Conservation (phyloP, 148 eudicot species). For the Vaccinium corymbosum region DNA sequence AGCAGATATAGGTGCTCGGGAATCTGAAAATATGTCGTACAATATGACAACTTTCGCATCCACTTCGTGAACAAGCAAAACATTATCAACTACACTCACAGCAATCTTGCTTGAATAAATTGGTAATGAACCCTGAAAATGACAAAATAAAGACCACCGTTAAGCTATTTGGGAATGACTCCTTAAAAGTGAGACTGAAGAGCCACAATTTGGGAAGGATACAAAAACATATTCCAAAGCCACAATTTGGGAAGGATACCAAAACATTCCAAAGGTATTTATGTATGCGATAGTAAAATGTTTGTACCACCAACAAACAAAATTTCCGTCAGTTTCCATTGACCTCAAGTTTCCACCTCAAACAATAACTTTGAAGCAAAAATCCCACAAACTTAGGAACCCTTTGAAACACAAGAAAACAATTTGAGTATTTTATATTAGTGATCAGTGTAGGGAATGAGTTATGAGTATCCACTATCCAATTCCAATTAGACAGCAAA, state of each 20-base stretch:
- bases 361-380: neutral
- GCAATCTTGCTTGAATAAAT: constrained; percentile 82
- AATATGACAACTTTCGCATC: constrained; percentile 95
- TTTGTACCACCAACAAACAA: neutral
- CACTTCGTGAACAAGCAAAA: constrained; percentile 94
- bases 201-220: neutral
- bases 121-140: constrained; percentile 86
- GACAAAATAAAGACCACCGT: neutral
- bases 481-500: neutral
- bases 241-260: too few relatives aligned
- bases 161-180: neutral
- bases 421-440: neutral
- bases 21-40: constrained; percentile 84
- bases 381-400: neutral
- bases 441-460: neutral
- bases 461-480: neutral
- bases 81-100: constrained; percentile 89
- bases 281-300: neutral
- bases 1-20: constrained; percentile 91
- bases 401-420: neutral
- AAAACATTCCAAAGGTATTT: too few relatives aligned
- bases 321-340: neutral
- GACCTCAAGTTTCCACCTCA: neutral
- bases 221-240: neutral
- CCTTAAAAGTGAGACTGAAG: neutral